phyloP scores from a whole-genome alignment of 2,329 filamentous ascomycete genomes.

The Trichoderma gracile region DNA sequence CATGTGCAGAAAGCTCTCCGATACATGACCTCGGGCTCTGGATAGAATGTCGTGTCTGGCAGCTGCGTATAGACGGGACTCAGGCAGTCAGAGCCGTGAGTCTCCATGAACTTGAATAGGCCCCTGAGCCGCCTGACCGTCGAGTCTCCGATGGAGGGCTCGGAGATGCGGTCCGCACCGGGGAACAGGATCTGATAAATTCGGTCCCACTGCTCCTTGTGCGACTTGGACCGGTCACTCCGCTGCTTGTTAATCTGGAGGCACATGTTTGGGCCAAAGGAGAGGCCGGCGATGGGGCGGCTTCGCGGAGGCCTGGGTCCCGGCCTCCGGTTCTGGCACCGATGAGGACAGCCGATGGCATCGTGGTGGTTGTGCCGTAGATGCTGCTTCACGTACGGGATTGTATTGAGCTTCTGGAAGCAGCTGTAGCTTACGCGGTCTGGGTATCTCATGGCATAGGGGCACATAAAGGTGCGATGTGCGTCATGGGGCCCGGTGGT shows the following conservation, averaged over 20 bases:
- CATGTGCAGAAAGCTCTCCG: constrained; percentile 1
- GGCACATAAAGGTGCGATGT: neutral
- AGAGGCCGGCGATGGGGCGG: neutral
- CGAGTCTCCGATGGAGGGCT: neutral
- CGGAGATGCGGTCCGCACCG: neutral
- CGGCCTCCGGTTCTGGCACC: neutral
- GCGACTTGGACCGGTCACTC: neutral
- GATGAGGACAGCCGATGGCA: neutral
- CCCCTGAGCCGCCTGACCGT: neutral
- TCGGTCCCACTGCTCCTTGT: neutral
- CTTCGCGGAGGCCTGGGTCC: neutral
- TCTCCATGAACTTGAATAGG: constrained; percentile 7
- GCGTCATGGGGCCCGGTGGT: neutral
- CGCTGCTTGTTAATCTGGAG: neutral
- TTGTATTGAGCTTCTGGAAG: neutral
- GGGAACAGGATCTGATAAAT: constrained; percentile 7
- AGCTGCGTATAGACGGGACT: neutral
- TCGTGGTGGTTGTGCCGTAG: neutral
- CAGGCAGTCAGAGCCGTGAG: neutral
- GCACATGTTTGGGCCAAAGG: neutral
- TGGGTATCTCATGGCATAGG: constrained; percentile 2
- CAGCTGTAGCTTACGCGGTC: neutral
- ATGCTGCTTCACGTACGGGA: constrained; percentile 19
- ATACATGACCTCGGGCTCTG: neutral
- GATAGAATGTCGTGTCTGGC: neutral